phyloP scores from a whole-genome alignment of 306 rosid species.

The Cyclanthera cordifolia region DNA sequence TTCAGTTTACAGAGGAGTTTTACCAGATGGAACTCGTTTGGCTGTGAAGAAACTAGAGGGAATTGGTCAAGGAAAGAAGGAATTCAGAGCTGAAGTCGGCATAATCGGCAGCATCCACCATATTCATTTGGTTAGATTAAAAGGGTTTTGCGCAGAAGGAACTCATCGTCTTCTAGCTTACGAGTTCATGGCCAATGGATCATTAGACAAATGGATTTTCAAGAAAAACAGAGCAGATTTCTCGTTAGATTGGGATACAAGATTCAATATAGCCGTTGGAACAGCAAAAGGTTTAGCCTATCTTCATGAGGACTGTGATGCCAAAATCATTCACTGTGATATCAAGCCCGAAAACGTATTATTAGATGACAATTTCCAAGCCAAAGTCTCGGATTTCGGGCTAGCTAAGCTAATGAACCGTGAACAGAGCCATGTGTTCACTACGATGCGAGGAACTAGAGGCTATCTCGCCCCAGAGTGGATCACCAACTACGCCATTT shows the following conservation, averaged over 20 bases:
- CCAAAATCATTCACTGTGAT: conserved; percentile 83
- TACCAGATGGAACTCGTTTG: conserved; percentile 56
- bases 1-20: conserved; percentile 63
- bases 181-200: conserved; percentile 80
- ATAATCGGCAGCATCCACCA: conserved; percentile 92
- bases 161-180: conserved; percentile 71
- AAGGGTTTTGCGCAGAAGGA: conserved; percentile 84
- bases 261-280: conserved; percentile 71
- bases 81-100: conserved; percentile 89
- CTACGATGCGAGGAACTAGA: conserved; percentile 78
- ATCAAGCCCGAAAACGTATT: conserved; percentile 93
- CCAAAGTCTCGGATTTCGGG: conserved; percentile 88
- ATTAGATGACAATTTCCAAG: conserved; percentile 51
- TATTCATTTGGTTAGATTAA: conserved; percentile 61
- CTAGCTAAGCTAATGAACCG: conserved; percentile 79
- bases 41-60: conserved; percentile 90
- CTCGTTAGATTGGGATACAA: conserved; percentile 57
- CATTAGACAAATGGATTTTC: conserved; percentile 81
- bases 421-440: conserved; percentile 85
- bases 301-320: conserved; percentile 81
- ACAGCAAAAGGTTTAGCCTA: conserved; percentile 89
- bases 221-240: conserved; percentile 36
- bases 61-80: conserved; percentile 92
- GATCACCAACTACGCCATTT: conserved; percentile 91
- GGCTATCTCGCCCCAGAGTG: conserved; percentile 93